Base-by-base conservation (phyloP, 768 basidiomycete genomes). In the Naganishia vishniacii region DNA sequence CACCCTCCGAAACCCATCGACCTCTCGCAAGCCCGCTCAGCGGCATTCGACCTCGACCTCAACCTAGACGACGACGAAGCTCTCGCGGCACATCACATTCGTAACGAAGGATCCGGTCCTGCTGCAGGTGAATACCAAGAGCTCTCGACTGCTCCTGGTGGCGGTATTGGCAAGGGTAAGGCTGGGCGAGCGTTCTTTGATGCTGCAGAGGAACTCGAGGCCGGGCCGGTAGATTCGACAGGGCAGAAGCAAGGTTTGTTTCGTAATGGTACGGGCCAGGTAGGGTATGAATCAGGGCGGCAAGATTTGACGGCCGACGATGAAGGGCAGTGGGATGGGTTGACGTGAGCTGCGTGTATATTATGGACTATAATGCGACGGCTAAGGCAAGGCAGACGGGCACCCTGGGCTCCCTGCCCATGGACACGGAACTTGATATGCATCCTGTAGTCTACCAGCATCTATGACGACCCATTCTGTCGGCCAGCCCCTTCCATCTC, bases 1-100 rank as follows among this genome's bases (percentile, higher is more conserved):
- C 64, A 72, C 41, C 70, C 72, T 9, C 76, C 78, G 6, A 72
- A 77, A 37, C 75, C 77, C 1, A 80, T 80, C 68, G 79, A 81
- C 62, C 72, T 79, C 34, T 72, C 72, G n/a, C 71, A 78, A 62
- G 80, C 79, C 12, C 71, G 78, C 11, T 64, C 73, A 11, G 77
- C 76, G 8, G 74, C 72, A 3, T 71, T 78, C 63, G 72, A 75
- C 9, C 71, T 79, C 51, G 75, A 78, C 42, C 73, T 81, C 20
- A 77, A 80, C 59, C 67, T 80, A 28, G 79, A 80, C 61, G 76
- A 77, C 48, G 80, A 80, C 67, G 79, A 81, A 62, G 78, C 78
- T 5, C 69, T 71, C 26, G 74, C 76, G 0, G 76, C 74, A 41
- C 67, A 72, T 4, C 71, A 75, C 25, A 49, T 72, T 23, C 23